A percentile compares a stretch with the other conserved stretches of the same genome.
These are phyloP conservation scores for Plicaturopsis crispa DNA, from an alignment of 768 basidiomycete genomes.

Conservation along the genomic window DNA sequence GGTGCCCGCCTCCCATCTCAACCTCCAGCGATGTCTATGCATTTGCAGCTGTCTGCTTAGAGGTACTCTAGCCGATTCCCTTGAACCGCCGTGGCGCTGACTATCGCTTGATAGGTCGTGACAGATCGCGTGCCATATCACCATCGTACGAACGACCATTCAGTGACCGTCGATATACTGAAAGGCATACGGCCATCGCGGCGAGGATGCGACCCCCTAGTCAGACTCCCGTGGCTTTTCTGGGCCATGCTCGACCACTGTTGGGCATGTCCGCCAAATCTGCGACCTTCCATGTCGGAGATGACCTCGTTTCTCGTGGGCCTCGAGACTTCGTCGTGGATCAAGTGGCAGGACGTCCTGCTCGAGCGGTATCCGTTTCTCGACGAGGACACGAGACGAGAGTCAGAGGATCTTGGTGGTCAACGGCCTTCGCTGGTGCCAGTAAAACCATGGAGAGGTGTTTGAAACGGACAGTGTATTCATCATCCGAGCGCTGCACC, in stretches of 20 bases:
- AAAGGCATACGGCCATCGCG: constrained; percentile 36
- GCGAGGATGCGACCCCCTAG: not conserved
- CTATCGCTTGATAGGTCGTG: constrained; percentile 28
- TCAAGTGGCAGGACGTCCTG: too few species aligned
- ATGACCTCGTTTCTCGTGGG: constrained; percentile 10
- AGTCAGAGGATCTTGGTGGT: too few species aligned
- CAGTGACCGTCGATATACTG: constrained; percentile 48
- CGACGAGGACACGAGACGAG: too few species aligned
- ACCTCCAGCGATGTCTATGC: constrained; percentile 53
- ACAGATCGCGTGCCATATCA: constrained; percentile 46
- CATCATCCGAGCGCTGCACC: too few species aligned
- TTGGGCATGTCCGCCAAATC: constrained; percentile 29
- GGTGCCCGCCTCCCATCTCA: constrained; percentile 33
- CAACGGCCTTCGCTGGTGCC: too few species aligned
- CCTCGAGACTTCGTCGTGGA: too few species aligned
- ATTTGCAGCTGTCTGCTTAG: constrained; percentile 51
- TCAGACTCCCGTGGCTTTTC: constrained; percentile 24
- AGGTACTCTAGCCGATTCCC: constrained; percentile 27
- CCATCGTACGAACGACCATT: constrained; percentile 45
- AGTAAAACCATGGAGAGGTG: too few species aligned
- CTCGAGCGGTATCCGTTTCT: too few species aligned
- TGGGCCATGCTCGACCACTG: constrained; percentile 38
- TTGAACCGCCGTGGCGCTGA: not conserved
- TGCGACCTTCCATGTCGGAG: constrained; percentile 37
- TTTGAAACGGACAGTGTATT: too few species aligned